Evolutionary conservation across 1,284 basidiomycete species (phyloP).

Genomic region (Pseudozyma sp.): DNA sequence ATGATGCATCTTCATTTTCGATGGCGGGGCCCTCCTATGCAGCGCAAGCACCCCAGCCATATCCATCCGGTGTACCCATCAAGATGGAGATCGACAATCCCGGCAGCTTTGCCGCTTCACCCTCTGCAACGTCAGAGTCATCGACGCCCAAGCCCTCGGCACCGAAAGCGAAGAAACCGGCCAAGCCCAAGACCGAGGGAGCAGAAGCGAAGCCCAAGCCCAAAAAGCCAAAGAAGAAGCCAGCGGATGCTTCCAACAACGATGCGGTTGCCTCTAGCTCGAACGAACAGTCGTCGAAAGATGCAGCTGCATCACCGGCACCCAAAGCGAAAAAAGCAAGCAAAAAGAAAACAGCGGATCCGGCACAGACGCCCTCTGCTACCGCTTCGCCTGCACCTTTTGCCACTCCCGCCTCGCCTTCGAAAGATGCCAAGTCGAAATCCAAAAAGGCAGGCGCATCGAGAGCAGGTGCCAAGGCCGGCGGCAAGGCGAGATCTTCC

Average conservation of each 20-base stretch:
- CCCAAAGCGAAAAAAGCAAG: slow-evolving; percentile 36
- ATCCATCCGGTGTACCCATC: slow-evolving; percentile 2
- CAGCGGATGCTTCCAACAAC: slow-evolving; percentile 10
- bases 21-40: neutral
- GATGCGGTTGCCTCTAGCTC: neutral
- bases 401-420: slow-evolving; percentile 20
- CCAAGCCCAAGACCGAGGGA: slow-evolving; percentile 6
- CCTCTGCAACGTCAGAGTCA: slow-evolving; percentile 12
- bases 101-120: slow-evolving; percentile 6
- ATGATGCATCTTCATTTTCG: slow-evolving; percentile 1
- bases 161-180: slow-evolving; percentile 23
- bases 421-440: slow-evolving; percentile 22
- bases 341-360: slow-evolving; percentile 30
- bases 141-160: slow-evolving; percentile 20
- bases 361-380: slow-evolving; percentile 10
- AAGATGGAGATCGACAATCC: slow-evolving; percentile 34
- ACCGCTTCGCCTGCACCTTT: slow-evolving; percentile 41
- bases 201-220: slow-evolving; percentile 25
- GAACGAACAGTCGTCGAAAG: slow-evolving; percentile 12
- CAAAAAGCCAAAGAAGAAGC: slow-evolving; percentile 44
- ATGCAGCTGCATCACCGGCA: slow-evolving; percentile 11
- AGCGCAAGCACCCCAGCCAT: neutral
- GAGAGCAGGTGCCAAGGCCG: slow-evolving; percentile 17
- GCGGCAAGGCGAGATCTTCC: slow-evolving; percentile 28
- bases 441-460: slow-evolving; percentile 23